Evolutionary conservation across 2,329 filamentous ascomycete genomes (phyloP).

Genomic region (Neodidymelliopsis sp.): DNA sequence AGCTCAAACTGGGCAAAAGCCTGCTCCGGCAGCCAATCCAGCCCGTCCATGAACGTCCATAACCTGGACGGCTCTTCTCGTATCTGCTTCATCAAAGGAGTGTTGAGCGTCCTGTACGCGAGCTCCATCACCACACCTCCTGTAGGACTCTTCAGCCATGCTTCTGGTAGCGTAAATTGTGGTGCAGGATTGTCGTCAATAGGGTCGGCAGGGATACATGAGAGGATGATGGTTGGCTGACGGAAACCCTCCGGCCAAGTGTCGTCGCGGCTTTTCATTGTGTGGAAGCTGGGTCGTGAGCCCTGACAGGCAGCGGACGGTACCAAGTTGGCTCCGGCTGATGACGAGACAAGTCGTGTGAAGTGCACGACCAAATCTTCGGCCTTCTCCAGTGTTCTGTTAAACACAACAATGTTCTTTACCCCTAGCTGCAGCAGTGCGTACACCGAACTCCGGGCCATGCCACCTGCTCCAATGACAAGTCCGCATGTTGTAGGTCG

Average conservation of each 20-base stretch:
- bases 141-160: slow-evolving; percentile 75
- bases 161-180: slow-evolving; percentile 71
- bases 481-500: slow-evolving; percentile 60
- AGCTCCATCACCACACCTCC: slow-evolving; percentile 78
- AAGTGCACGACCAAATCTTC: slow-evolving; percentile 74
- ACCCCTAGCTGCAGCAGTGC: slow-evolving; percentile 80
- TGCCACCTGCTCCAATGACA: slow-evolving; percentile 70
- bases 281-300: slow-evolving; percentile 59
- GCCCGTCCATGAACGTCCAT: slow-evolving; percentile 78
- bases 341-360: slow-evolving; percentile 57
- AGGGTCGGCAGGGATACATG: slow-evolving; percentile 76
- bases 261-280: slow-evolving; percentile 66
- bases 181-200: slow-evolving; percentile 70
- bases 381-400: slow-evolving; percentile 73
- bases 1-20: slow-evolving; percentile 84
- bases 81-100: slow-evolving; percentile 74
- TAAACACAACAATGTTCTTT: slow-evolving; percentile 76
- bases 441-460: slow-evolving; percentile 80
- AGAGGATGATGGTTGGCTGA: slow-evolving; percentile 76
- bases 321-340: slow-evolving; percentile 25
- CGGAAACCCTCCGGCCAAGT: slow-evolving; percentile 70
- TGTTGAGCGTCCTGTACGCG: slow-evolving; percentile 76
- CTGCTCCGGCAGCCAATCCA: slow-evolving; percentile 79
- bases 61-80: slow-evolving; percentile 65
- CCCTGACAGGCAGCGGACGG: slow-evolving; percentile 26